Evolutionary conservation across 1,139 yeast genomes (phyloP).

Genomic region (Yamadazyma spencermartinsiae): DNA sequence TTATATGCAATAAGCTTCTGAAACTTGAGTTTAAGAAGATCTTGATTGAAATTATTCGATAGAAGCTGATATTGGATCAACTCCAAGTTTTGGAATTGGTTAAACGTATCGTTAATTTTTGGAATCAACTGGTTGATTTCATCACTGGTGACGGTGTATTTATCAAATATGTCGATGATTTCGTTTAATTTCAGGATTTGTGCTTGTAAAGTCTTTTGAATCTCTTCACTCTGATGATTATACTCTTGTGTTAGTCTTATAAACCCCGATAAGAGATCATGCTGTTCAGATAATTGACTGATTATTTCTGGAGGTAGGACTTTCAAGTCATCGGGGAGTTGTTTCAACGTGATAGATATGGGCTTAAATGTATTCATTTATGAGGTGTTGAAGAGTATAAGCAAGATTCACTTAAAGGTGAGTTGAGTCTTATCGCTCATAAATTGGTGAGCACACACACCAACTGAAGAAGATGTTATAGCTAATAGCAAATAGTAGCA

Average conservation of each 20-base stretch:
- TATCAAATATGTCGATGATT: constrained; percentile 24
- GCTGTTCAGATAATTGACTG: constrained; percentile 28
- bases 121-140: constrained; percentile 28
- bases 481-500: too few relatives aligned
- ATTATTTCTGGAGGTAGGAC: constrained; percentile 30
- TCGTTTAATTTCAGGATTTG: constrained; percentile 25
- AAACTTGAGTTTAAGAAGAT: constrained; percentile 31
- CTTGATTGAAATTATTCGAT: constrained; percentile 39
- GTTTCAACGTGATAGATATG: constrained; percentile 3
- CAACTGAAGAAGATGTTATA: too few relatives aligned
- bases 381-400: background rate
- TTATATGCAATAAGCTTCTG: constrained; percentile 25
- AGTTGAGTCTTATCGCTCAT: too few relatives aligned
- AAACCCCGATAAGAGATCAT: constrained; percentile 34
- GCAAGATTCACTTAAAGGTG: too few relatives aligned
- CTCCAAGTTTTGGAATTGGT: constrained; percentile 38
- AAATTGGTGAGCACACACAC: background rate
- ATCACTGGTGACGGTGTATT: constrained; percentile 26
- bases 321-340: constrained; percentile 18
- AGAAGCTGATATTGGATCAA: constrained; percentile 42
- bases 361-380: background rate
- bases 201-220: constrained; percentile 19
- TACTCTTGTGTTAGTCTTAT: constrained; percentile 27
- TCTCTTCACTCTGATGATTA: constrained; percentile 18
- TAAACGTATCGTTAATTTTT: constrained; percentile 27